phyloP scores from a whole-genome alignment of 192 early-diverging fungal species.

The Coemansia guatemalensis region DNA sequence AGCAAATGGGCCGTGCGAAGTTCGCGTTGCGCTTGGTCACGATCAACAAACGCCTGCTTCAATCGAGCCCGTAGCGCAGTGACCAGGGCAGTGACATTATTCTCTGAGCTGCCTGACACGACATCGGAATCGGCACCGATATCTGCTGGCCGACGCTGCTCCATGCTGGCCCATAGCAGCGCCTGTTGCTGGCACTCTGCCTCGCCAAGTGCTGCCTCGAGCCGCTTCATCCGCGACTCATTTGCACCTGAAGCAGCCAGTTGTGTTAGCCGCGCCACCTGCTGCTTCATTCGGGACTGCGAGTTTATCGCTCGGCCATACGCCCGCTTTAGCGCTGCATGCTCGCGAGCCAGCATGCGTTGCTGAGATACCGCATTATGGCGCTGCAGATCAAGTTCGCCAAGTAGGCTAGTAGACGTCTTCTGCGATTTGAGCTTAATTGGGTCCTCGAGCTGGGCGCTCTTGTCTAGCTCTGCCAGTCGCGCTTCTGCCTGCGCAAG shows the following conservation, averaged over 20 bases:
- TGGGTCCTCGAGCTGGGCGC: constrained; percentile 11
- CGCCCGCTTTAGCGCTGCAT: constrained; percentile 34
- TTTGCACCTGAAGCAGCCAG: constrained; percentile 36
- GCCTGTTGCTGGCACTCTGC: constrained; percentile 50
- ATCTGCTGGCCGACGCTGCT: constrained; percentile 19
- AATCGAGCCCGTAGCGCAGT: constrained; percentile 31
- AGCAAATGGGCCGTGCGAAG: constrained; percentile 43
- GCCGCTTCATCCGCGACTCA: constrained; percentile 43
- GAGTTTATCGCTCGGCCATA: constrained; percentile 28
- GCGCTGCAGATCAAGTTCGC: constrained; percentile 44
- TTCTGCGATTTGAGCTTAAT: constrained; percentile 20
- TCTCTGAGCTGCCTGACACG: background rate
- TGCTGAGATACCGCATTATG: constrained; percentile 34
- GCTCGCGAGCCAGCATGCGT: constrained; percentile 33
- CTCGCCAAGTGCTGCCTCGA: constrained; percentile 49
- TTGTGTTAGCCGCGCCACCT: constrained; percentile 47
- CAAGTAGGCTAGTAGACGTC: constrained; percentile 45
- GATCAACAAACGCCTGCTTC: constrained; percentile 24
- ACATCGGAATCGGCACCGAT: background rate
- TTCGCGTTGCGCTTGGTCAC: constrained; percentile 43
- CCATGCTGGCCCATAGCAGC: constrained; percentile 42
- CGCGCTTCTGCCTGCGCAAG: constrained; percentile 38
- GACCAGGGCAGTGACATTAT: constrained; percentile 28
- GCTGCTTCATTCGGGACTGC: constrained; percentile 51
- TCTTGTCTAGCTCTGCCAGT: constrained; percentile 34